These are phyloP conservation scores for Aspergillus tamarii DNA, from an alignment of 2,329 filamentous ascomycete genomes.

Conservation along the genomic window DNA sequence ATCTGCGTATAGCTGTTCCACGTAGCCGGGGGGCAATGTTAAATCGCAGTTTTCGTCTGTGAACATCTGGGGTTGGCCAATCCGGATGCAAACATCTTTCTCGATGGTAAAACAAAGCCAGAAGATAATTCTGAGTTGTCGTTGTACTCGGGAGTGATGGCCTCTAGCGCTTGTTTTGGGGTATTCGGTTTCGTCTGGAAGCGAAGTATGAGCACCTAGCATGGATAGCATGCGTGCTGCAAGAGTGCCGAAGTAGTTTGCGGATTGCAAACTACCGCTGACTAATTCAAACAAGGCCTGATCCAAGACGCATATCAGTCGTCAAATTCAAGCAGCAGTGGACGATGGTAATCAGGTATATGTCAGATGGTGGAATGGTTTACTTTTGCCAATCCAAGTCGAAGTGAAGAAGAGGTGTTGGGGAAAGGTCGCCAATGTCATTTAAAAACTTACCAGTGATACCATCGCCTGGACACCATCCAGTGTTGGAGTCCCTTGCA, in stretches of 20 bases:
- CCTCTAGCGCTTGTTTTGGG: constrained; percentile 22
- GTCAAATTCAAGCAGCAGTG: neutral
- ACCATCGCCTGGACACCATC: constrained; percentile 50
- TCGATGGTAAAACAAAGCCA: constrained; percentile 61
- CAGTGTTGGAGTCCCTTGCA: constrained; percentile 48
- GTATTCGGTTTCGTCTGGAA: constrained; percentile 25
- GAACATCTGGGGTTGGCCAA: constrained; percentile 56
- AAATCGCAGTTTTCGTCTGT: constrained; percentile 58
- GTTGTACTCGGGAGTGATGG: constrained; percentile 23
- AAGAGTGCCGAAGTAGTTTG: constrained; percentile 49
- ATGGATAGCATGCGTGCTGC: constrained; percentile 54
- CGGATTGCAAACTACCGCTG: constrained; percentile 52
- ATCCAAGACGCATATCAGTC: neutral
- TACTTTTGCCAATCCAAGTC: neutral
- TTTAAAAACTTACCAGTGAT: constrained; percentile 50
- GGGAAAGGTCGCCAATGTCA: no score
- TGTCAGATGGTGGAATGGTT: no score
- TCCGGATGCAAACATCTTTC: constrained; percentile 59
- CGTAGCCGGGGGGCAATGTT: constrained; percentile 50
- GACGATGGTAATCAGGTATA: neutral
- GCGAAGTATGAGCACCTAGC: constrained; percentile 51
- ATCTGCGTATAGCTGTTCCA: constrained; percentile 32
- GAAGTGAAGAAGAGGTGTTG: neutral
- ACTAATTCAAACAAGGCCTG: constrained; percentile 50
- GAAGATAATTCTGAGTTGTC: constrained; percentile 50